Conservation (phyloP, 352 stramenopile species). For the Pythium phragmitis region DNA sequence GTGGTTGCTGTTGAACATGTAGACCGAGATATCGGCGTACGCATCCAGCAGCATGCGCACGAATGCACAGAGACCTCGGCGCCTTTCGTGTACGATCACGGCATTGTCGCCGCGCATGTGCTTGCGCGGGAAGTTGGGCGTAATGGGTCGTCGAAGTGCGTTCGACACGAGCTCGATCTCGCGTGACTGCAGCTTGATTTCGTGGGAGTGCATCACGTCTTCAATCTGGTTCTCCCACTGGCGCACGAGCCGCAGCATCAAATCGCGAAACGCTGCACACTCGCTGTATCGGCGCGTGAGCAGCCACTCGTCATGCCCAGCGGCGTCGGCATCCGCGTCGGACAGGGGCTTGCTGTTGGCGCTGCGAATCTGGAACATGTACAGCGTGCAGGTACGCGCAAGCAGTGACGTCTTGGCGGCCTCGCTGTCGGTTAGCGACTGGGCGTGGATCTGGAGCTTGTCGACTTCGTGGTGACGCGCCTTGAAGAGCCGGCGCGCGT, state of each 20-base stretch:
- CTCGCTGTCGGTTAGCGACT: constrained; percentile 14
- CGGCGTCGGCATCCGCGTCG: neutral
- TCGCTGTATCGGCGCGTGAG: constrained; percentile 68
- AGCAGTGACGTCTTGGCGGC: constrained; percentile 24
- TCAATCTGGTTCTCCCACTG: constrained; percentile 39
- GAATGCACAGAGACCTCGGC: constrained; percentile 45
- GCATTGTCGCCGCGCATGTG: constrained; percentile 44
- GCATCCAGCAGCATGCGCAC: constrained; percentile 50
- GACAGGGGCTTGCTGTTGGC: constrained; percentile 8
- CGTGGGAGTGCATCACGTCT: constrained; percentile 19
- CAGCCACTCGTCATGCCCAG: constrained; percentile 34
- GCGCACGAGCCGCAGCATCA: constrained; percentile 47
- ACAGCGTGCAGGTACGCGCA: constrained; percentile 39
- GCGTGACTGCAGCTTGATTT: constrained; percentile 15
- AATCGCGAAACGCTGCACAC: constrained; percentile 53
- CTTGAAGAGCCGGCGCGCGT: constrained; percentile 56
- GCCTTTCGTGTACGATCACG: constrained; percentile 47
- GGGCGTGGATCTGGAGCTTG: constrained; percentile 44
- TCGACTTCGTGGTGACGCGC: constrained; percentile 46
- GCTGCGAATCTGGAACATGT: constrained; percentile 57
- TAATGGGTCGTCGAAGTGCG: constrained; percentile 40
- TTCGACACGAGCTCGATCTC: constrained; percentile 45
- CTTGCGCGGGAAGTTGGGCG: constrained; percentile 38
- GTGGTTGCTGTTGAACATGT: constrained; percentile 30
- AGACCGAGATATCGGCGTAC: constrained; percentile 66